These are phyloP conservation scores for Arthrobotrys sphaeroides DNA, from an alignment of 2,329 filamentous ascomycete species.

Conservation along the genomic window DNA sequence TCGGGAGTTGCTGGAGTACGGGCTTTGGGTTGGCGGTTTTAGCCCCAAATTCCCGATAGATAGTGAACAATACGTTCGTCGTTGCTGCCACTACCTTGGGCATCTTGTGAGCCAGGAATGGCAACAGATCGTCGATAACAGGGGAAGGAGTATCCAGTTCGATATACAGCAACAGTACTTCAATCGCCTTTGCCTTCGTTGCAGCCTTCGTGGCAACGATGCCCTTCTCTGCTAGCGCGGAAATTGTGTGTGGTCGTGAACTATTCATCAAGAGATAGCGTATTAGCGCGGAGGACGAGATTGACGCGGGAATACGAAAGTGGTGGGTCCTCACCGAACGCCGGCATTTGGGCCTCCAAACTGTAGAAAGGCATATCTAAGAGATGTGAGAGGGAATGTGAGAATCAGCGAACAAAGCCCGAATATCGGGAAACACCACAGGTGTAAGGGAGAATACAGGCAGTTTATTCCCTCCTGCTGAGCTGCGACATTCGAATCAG, in stretches of 20 bases:
- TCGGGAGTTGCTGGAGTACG: constrained; percentile 85
- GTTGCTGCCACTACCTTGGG: constrained; percentile 85
- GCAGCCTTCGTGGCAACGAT: constrained; percentile 85
- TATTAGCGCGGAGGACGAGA: background rate
- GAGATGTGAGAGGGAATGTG: background rate
- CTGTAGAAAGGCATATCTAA: constrained; percentile 77
- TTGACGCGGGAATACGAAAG: background rate
- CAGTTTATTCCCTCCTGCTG: constrained; percentile 91
- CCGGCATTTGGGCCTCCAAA: constrained; percentile 84
- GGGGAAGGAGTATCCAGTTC: constrained; percentile 87
- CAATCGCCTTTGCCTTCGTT: constrained; percentile 85
- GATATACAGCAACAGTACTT: constrained; percentile 86
- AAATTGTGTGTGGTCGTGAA: constrained; percentile 78
- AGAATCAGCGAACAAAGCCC: background rate
- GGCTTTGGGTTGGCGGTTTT: constrained; percentile 94
- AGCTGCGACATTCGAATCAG: constrained; percentile 94
- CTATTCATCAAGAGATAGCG: constrained; percentile 61
- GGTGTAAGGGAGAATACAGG: constrained; percentile 67
- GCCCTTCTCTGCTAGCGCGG: constrained; percentile 88
- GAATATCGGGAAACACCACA: background rate
- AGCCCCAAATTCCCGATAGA: constrained; percentile 94
- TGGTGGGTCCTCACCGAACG: constrained; percentile 67
- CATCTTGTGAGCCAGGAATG: constrained; percentile 83
- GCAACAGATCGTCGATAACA: constrained; percentile 88
- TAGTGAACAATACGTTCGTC: constrained; percentile 78